These are phyloP conservation scores for Stemphylium lycopersici DNA, from an alignment of 2,329 filamentous ascomycete species.

Conservation along the genomic window DNA sequence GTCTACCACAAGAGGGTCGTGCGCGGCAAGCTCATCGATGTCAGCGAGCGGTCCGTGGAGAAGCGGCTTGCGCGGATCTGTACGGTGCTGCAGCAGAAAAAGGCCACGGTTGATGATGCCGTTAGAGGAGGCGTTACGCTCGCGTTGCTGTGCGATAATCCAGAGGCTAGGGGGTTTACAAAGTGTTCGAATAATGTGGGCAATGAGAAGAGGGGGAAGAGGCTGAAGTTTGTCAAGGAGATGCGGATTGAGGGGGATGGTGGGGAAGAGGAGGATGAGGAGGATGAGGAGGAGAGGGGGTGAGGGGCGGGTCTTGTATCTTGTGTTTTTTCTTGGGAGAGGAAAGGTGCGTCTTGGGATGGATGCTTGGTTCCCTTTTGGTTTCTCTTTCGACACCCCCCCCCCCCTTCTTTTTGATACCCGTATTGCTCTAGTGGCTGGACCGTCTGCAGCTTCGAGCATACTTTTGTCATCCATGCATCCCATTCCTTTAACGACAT, in stretches of 20 bases:
- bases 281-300: background rate
- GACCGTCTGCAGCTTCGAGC: background rate
- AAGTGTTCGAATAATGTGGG: slow-evolving; percentile 35
- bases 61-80: slow-evolving; percentile 30
- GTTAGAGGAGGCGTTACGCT: slow-evolving; percentile 33
- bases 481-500: background rate
- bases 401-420: background rate
- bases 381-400: background rate
- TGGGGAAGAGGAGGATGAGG: background rate
- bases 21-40: slow-evolving; percentile 32
- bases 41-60: slow-evolving; percentile 23
- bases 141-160: slow-evolving; percentile 34
- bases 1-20: slow-evolving; percentile 34
- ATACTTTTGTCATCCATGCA: background rate
- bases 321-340: background rate
- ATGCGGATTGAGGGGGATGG: background rate
- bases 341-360: background rate
- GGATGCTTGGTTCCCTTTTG: background rate
- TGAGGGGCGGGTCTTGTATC: background rate
- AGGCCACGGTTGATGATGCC: slow-evolving; percentile 38
- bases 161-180: slow-evolving; percentile 22
- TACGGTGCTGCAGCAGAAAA: slow-evolving; percentile 22
- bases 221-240: slow-evolving; percentile 14
- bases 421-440: background rate
- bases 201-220: slow-evolving; percentile 25